Base-by-base conservation (phyloP, 2,329 filamentous ascomycete species). In the Nigrospora sphaerica region DNA sequence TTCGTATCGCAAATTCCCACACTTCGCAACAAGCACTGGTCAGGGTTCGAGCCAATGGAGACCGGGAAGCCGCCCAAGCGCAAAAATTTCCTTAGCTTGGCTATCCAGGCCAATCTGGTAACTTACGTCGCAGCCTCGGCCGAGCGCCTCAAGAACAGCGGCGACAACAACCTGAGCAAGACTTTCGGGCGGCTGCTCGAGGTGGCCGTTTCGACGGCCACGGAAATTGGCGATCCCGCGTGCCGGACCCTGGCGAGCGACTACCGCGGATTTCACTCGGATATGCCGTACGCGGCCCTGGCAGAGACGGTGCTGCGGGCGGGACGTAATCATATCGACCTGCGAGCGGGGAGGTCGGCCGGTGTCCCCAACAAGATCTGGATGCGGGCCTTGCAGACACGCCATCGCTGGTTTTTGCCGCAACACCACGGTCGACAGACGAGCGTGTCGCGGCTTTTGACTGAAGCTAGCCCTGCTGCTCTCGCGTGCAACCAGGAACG, bases 41-140 rank as follows among this genome's bases (percentile, higher is more conserved):
- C 59, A 9, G 54, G 53, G 35, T 62, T 54, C 42, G 60, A 63
- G 46, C 60, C 60, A 13, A 62, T 63, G 59, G 60, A 60, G 42
- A 52, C 57, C 2, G 59, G 60, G 17, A 61, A 60, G 48, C 52
- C 60, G 16, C 59, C 60, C 3, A 61, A 60, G 46, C 57, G 60
- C 12, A 56, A 55, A 19, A 54, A 60, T 32, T 60, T 63, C 46
- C 48, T 62, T 12, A 44, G 58, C 5, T 52, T 63, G 1, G 54
- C 56, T n/a, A 53, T 63, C 5, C 60, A 63, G 39, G 58, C 60
- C 33, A 62, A 58, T 32, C 48, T 63, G 0, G 52, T 59, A 14
- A 52, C 49, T 11, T 63, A 61, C 40, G 51, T 54, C 9, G 47
- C 42, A 1, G 39, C 46, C 36, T 58, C 58, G 18, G 32, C 62